Evolutionary conservation across 1,284 basidiomycete species (phyloP), one percentile per base, ranked within the genome.

Genomic region (Ustilago loliicola): DNA sequence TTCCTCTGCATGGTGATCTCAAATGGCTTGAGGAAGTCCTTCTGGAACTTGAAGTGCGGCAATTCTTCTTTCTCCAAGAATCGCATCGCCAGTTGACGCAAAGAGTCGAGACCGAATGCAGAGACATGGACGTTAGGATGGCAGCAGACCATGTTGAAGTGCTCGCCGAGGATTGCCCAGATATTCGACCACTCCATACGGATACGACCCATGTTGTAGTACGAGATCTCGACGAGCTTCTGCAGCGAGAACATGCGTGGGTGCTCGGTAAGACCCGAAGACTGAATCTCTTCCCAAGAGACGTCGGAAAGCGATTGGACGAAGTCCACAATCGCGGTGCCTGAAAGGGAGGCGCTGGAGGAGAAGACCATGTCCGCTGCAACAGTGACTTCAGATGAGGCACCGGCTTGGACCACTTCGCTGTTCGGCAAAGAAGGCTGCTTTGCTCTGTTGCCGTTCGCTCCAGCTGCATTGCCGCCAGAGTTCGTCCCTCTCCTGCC

Each of bases 281-380:
- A 96, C 87, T 98, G 95, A 60, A 99, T 99, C 88, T 99, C 97
- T 85, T 99, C 95, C 97, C 96, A 98, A 42, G 97, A 99, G 34
- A 99, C 94, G 82, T 97, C 94, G 85, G 94, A 95, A 3, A 99
- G 89, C 1, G 97, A 95, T 86, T 93, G 93, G 2, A 99, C 97
- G 84, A 99, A 99, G 86, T 99, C 95, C 61, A 98, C 94, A 77
- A 99, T 99, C 15, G 97, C 97, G 52, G 92, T 94, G 50, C 97
- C 97, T 27, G 94, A 94, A 30, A 99, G 89, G 82, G 94, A 94
- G 80, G 96, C 94, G 78, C 94, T 96, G 17, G 95, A 89, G 3
- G 96, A 98, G 87, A 99, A 99, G 29, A 99, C 96, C 94, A 98
- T 98, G 86, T 99, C 97, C 6, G 96, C 94, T 0, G 97, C 95